A percentile compares a stretch with the other conserved stretches of the same genome.
phyloP scores from a whole-genome alignment of 2,329 filamentous ascomycete genomes.

The Arthrobotrys entomopaga region DNA sequence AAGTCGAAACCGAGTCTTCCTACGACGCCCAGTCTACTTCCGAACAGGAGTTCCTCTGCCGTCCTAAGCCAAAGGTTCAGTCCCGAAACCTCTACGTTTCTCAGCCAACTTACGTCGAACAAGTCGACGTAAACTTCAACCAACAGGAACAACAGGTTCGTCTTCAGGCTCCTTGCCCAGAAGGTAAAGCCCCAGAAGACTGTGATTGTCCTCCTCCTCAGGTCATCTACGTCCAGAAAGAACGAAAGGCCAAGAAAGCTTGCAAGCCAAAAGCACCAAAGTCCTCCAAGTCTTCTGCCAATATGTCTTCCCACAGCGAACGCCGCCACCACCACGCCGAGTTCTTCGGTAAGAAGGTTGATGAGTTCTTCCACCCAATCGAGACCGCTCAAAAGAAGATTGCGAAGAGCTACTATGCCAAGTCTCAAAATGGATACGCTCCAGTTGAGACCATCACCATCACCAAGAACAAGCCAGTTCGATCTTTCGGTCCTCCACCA shows the following conservation, averaged over 20 bases:
- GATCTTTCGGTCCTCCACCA: slow-evolving; percentile 61
- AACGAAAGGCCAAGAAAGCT: slow-evolving; percentile 36
- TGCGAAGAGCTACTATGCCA: slow-evolving; percentile 61
- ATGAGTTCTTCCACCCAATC: slow-evolving; percentile 52
- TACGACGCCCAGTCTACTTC: slow-evolving; percentile 52
- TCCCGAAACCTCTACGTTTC: too few species aligned
- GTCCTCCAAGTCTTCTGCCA: slow-evolving; percentile 36
- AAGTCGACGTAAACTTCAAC: slow-evolving; percentile 49
- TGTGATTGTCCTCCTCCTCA: slow-evolving; percentile 28
- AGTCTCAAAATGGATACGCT: slow-evolving; percentile 55
- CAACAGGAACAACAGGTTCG: slow-evolving; percentile 2
- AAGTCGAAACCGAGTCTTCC: slow-evolving; percentile 46
- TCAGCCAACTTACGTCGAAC: slow-evolving; percentile 49
- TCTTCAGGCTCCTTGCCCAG: slow-evolving; percentile 19
- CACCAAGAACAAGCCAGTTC: slow-evolving; percentile 62
- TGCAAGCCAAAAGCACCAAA: slow-evolving; percentile 21
- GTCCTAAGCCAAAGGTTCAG: slow-evolving; percentile 30
- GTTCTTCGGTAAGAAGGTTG: slow-evolving; percentile 60
- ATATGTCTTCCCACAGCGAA: slow-evolving; percentile 36
- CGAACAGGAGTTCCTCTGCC: slow-evolving; percentile 27
- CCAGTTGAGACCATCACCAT: slow-evolving; percentile 64
- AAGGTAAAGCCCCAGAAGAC: slow-evolving; percentile 46
- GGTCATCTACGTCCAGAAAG: slow-evolving; percentile 41
- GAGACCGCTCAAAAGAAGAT: slow-evolving; percentile 43
- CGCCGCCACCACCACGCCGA: slow-evolving; percentile 53